phyloP scores from a whole-genome alignment of 192 early-diverging fungal species.

The Lobosporangium transversale region DNA sequence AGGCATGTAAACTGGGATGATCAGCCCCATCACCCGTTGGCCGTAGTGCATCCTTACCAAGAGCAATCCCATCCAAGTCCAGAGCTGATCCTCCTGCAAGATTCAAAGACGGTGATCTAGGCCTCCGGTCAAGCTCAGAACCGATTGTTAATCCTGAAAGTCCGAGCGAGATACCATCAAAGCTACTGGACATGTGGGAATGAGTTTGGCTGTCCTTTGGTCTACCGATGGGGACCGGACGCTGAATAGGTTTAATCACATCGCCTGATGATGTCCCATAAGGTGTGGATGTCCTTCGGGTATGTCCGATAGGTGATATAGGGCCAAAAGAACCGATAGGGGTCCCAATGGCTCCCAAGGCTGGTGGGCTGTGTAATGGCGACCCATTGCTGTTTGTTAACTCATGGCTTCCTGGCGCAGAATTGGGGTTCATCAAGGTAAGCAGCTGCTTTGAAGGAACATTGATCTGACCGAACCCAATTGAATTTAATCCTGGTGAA shows the following conservation, averaged over 20 bases:
- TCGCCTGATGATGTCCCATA: constrained; percentile 37
- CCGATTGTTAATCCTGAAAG: constrained; percentile 34
- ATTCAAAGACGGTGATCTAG: constrained; percentile 36
- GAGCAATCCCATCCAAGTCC: constrained; percentile 23
- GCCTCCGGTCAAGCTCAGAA: constrained; percentile 27
- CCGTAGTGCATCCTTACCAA: constrained; percentile 22
- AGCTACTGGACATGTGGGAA: constrained; percentile 20
- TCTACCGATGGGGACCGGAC: constrained; percentile 55
- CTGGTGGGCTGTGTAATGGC: constrained; percentile 40
- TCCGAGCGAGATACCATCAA: constrained; percentile 36
- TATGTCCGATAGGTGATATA: constrained; percentile 57
- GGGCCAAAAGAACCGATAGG: constrained; percentile 45
- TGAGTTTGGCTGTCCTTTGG: constrained; percentile 31
- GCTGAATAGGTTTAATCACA: constrained; percentile 52
- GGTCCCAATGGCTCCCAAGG: constrained; percentile 39
- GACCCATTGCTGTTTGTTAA: constrained; percentile 23
- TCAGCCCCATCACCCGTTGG: constrained; percentile 2
- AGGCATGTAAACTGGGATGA: constrained; percentile 1
- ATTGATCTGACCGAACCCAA: constrained; percentile 34
- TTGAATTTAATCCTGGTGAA: constrained; percentile 36
- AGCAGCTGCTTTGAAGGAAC: constrained; percentile 24
- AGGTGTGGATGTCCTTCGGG: constrained; percentile 51
- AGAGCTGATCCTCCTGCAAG: constrained; percentile 31
- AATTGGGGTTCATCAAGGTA: constrained; percentile 32
- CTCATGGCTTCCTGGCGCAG: constrained; percentile 25